phyloP scores from a whole-genome alignment of 179 eudicot genomes.

The Actinidia chinensis region DNA sequence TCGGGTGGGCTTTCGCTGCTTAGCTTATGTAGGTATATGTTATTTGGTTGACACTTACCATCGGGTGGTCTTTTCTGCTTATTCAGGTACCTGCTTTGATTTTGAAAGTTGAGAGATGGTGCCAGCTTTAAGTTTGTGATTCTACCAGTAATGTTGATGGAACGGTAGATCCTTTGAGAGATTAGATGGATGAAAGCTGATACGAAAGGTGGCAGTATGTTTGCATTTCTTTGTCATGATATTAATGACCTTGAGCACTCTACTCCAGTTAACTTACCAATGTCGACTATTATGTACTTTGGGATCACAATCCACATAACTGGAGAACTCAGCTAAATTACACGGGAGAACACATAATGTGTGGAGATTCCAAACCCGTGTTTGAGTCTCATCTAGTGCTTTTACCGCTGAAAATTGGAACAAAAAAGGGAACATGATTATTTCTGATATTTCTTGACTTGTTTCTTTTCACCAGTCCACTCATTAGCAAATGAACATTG shows the following conservation, averaged over 20 bases:
- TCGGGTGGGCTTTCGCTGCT: conserved; percentile 82
- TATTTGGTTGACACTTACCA: too few species aligned
- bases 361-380: too few species aligned
- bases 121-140: background rate
- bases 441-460: background rate
- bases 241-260: conserved; percentile 84
- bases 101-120: background rate
- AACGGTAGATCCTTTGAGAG: too few species aligned
- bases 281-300: conserved; percentile 90
- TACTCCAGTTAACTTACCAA: conserved; percentile 67
- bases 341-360: background rate
- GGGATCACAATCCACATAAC: conserved; percentile 91
- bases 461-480: background rate
- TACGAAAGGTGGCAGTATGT: conserved; percentile 62
- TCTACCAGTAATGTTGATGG: background rate
- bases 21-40: conserved; percentile 11
- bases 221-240: conserved; percentile 77
- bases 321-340: conserved; percentile 92
- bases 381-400: too few species aligned
- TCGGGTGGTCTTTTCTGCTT: too few species aligned
- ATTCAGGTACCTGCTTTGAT: conserved; percentile 51
- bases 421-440: background rate
- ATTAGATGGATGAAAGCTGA: conserved; percentile 62
- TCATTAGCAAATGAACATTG: background rate
- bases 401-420: background rate